Base-by-base conservation (phyloP, 148 eudicot genomes). In the Chenopodium quinoa region DNA sequence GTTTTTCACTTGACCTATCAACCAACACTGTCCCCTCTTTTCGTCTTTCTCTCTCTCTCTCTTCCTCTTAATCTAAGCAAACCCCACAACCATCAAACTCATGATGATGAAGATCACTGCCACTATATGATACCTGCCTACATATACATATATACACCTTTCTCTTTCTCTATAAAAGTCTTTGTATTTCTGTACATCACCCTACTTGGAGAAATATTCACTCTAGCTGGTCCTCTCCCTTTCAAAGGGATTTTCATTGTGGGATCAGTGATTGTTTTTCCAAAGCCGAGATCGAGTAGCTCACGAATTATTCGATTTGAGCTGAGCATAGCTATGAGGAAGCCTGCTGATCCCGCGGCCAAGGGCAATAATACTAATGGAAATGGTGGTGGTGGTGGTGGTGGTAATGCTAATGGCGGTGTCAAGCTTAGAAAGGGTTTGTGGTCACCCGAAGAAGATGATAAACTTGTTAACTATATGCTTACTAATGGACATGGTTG, bases 381-480 rank as follows among this genome's bases (percentile, higher is more conserved):
- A 40, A 40, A 23, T 12, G 64, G 64, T 4, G 44, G 9, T 7
- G 75, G 64, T 4, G 44, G 9, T 7, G 75, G 50, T 22, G 52
- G 52, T 20, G n/a, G 46, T 71, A 68, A 20, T 14, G 47, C 1
- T 12, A 50, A 22, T 64, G 62, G 22, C 17, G 80, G 80, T 7
- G 25, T 63, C 25, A 90, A 89, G 81, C 83, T 91, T 73, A 83
- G 91, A 79, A 91, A 91, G 82, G 93, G 93, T 0, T 73, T 91
- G 74, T 91, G 93, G 93, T 91, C 90, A 1, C 93, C 93, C 4
- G 93, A 91, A 70, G 93, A 91, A 58, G 93, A 91, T 69, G 91
- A 89, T 65, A 91, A 91, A 86, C 89, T 91, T 23, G 89, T 91
- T 27, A 89, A 65, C 48, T 91, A 91, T 72, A 91, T 91, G 93